phyloP scores from a whole-genome alignment of 306 rosid species.

The Inga laurina region DNA sequence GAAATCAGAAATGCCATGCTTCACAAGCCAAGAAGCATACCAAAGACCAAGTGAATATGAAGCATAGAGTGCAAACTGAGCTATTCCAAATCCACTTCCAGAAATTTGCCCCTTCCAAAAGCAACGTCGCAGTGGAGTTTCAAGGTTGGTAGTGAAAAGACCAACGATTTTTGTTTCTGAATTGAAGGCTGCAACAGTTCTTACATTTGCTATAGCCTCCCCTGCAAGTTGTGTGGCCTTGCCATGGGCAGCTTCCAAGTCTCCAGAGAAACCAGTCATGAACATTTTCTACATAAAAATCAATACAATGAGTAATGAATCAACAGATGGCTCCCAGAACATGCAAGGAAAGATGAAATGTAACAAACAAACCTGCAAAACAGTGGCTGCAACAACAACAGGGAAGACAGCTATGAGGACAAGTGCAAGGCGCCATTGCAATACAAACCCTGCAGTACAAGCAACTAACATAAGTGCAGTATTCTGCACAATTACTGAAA shows the following conservation, averaged over 20 bases:
- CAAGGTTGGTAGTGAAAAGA: constrained; percentile 73
- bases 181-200: constrained; percentile 91
- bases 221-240: constrained; percentile 95
- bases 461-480: constrained; percentile 93
- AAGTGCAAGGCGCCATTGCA: constrained; percentile 97
- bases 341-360: constrained; percentile 1
- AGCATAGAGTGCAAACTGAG: constrained; percentile 87
- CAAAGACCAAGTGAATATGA: constrained; percentile 96
- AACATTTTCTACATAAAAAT: constrained; percentile 73
- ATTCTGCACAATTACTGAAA: constrained; percentile 93
- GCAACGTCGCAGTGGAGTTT: constrained; percentile 74
- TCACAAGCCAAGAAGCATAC: constrained; percentile 99
- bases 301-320: not conserved
- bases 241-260: constrained; percentile 81
- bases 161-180: constrained; percentile 82
- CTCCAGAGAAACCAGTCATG: constrained; percentile 95
- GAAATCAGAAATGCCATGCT: constrained; percentile 89
- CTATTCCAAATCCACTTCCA: constrained; percentile 87
- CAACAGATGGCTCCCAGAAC: not conserved
- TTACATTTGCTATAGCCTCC: constrained; percentile 91
- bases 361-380: constrained; percentile 68
- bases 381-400: constrained; percentile 94
- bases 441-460: constrained; percentile 89
- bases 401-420: constrained; percentile 95
- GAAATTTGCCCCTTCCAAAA: constrained; percentile 97